A percentile compares a stretch with the other conserved stretches of the same genome.
phyloP scores from a whole-genome alignment of 768 basidiomycete genomes.

The Mycena leptocephala region DNA sequence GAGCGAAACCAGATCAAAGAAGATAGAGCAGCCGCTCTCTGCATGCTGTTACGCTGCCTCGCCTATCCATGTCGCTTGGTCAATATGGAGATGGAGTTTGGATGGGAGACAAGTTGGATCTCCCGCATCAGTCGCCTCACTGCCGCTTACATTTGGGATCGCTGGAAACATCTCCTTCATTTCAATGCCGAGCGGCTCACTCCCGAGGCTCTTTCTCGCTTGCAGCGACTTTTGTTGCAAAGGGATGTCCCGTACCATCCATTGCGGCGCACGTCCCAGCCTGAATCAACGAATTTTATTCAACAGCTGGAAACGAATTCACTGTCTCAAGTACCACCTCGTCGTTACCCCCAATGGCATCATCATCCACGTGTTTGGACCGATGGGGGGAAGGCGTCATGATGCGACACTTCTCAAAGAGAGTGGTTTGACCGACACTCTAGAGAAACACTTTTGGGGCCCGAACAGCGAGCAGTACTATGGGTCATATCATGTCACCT shows the following conservation, averaged over 20 bases:
- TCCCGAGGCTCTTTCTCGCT: too few species aligned
- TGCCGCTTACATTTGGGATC: too few species aligned
- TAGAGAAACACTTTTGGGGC: neutral
- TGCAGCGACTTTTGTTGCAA: too few species aligned
- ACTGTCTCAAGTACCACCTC: conserved; percentile 14
- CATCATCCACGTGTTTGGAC: conserved; percentile 28
- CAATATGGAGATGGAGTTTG: neutral
- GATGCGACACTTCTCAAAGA: too few species aligned
- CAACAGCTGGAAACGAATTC: neutral
- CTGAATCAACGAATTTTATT: neutral
- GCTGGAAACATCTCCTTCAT: too few species aligned
- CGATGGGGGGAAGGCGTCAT: conserved; percentile 11
- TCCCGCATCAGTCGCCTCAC: neutral
- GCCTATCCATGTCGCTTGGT: too few species aligned
- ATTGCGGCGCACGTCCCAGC: too few species aligned
- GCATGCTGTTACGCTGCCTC: neutral
- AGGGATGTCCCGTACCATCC: too few species aligned
- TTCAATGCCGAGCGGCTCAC: too few species aligned
- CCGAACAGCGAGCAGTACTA: neutral
- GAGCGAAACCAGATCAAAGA: neutral
- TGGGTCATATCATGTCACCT: neutral
- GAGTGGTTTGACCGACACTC: neutral
- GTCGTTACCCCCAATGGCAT: conserved; percentile 32
- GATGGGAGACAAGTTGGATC: neutral
- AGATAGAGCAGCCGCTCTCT: neutral